These are phyloP conservation scores for Chalciporus sp. DNA, from an alignment of 1,284 basidiomycete species.

Conservation along the genomic window DNA sequence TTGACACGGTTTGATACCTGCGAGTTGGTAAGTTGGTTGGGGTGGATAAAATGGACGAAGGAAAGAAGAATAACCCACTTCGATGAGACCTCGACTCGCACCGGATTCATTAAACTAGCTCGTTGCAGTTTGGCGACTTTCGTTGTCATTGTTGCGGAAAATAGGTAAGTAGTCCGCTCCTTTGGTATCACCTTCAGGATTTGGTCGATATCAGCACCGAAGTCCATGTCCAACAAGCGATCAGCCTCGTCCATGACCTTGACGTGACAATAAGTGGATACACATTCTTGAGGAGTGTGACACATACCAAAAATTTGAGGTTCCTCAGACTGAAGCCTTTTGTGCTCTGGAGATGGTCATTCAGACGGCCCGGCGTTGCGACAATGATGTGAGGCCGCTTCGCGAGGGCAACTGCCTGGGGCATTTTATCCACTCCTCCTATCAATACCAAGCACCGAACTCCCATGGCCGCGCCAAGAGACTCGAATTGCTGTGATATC, in stretches of 20 bases:
- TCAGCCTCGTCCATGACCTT: conserved; percentile 98
- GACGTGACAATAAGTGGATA: conserved; percentile 9
- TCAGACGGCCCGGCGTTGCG: conserved; percentile 94
- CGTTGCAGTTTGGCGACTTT: conserved; percentile 98
- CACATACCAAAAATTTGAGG: conserved; percentile 83
- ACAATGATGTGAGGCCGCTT: conserved; percentile 96
- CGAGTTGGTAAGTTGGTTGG: conserved; percentile 4
- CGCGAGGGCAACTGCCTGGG: conserved; percentile 91
- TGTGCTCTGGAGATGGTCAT: conserved; percentile 97
- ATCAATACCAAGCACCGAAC: conserved; percentile 92
- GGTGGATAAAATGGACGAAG: conserved; percentile 1
- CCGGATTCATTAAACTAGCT: conserved; percentile 93
- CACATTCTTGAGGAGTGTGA: neutral
- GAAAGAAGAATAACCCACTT: conserved; percentile 61
- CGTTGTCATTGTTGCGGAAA: conserved; percentile 99
- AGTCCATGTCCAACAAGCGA: conserved; percentile 95
- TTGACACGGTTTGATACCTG: conserved; percentile 97
- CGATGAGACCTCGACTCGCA: conserved; percentile 92
- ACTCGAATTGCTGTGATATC: conserved; percentile 95
- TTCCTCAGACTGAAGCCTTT: conserved; percentile 93
- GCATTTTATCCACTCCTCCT: conserved; percentile 94
- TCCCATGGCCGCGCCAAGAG: conserved; percentile 92
- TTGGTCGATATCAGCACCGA: conserved; percentile 96
- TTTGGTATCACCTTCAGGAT: conserved; percentile 95
- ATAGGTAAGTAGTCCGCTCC: conserved; percentile 94